phyloP scores from a whole-genome alignment of 805 yeast genomes.

The Barnettozyma botsteinii region DNA sequence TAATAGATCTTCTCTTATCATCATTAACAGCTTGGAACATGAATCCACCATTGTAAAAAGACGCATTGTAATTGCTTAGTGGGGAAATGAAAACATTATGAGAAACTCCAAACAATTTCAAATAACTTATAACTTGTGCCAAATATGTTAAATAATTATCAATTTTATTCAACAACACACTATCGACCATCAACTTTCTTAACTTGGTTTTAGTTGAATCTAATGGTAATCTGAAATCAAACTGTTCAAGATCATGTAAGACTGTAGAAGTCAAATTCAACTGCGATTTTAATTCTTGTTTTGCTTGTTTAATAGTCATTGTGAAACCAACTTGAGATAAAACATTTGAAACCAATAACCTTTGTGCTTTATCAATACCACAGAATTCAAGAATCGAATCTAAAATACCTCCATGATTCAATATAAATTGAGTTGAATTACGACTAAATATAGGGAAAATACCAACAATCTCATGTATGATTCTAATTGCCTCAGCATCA shows the following conservation, averaged over 20 bases:
- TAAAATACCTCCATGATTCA: constrained; percentile 79
- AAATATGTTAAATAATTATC: constrained; percentile 61
- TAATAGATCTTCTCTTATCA: constrained; percentile 40
- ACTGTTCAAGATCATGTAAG: constrained; percentile 71
- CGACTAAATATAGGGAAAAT: constrained; percentile 62
- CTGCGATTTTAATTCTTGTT: constrained; percentile 51
- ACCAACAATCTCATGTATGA: constrained; percentile 65
- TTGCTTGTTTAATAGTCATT: constrained; percentile 54
- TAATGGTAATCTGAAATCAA: constrained; percentile 71
- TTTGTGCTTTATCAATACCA: constrained; percentile 69
- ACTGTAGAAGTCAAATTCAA: constrained; percentile 76
- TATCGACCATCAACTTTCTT: constrained; percentile 66
- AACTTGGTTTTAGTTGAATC: constrained; percentile 58
- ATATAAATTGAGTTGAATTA: constrained; percentile 49
- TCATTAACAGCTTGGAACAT: constrained; percentile 86
- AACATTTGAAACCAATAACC: constrained; percentile 59
- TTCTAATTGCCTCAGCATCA: constrained; percentile 87
- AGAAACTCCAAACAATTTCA: constrained; percentile 54
- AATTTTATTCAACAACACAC: constrained; percentile 54
- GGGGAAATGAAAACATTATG: constrained; percentile 66
- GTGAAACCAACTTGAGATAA: constrained; percentile 75
- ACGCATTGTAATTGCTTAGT: constrained; percentile 73
- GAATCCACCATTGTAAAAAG: constrained; percentile 72
- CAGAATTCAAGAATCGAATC: constrained; percentile 77
- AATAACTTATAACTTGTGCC: constrained; percentile 47